Evolutionary conservation across 208 protist species (phyloP), one percentile per base, ranked within the genome.

Genomic region (Leishmania tarentolae): DNA sequence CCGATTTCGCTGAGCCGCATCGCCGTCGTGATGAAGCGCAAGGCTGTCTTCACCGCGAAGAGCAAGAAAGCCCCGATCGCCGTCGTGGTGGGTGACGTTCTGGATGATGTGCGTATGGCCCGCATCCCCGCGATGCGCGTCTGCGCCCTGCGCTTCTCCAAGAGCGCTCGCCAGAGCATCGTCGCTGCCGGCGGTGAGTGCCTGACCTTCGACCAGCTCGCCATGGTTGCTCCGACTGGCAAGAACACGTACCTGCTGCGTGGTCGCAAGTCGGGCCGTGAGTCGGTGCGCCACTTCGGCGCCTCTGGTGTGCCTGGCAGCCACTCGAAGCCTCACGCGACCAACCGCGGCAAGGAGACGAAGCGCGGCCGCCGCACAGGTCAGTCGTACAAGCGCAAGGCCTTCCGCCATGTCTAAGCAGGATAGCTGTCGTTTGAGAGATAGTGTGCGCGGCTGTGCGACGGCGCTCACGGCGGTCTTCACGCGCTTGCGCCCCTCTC

Each of bases 171-270:
- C 88, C 95, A 98, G 69, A 97, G 99, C 91, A 99, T 99, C 89
- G 85, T 98, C 61, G 98, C 98, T 59, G 98, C 99, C 56, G 99
- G 99, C 81, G 99, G 99, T 82, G 96, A 99, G 93, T 96, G 92
- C 93, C 89, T 99, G 56, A 99, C 99, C 79, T 99, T 99, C 81
- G 99, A 99, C 90, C 98, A 99, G 88, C 91, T 93, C 78, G 88
- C 90, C 68, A 95, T 99, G 83, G 83, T 97, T 42, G 88, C 94
- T 52, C 99, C 99, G 74, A 99, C 94, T 56, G 99, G 99, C 63
- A 94, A 96, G 84, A 99, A 99, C 88, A 99, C 96, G 81, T 82
- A 99, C 73, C 98, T 99, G 75, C 95, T 99, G 79, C 98, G 98
- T 79, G 99, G 99, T 79, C 94, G 92, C 84, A 96, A 93, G 83